These are phyloP conservation scores for Ophiostoma australiae DNA, from an alignment of 2,329 filamentous ascomycete genomes.

Conservation along the genomic window DNA sequence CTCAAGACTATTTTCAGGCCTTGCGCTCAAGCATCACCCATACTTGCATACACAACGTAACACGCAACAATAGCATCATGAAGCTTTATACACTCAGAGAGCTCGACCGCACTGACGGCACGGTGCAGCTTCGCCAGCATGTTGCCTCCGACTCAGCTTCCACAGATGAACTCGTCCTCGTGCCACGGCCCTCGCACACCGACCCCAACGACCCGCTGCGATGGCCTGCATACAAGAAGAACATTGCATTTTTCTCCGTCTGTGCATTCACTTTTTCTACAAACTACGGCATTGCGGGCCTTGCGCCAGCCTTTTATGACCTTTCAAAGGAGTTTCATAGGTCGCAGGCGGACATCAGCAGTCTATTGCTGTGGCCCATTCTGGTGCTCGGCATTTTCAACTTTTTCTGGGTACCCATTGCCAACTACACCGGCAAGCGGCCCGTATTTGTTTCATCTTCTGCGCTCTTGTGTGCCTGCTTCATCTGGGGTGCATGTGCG, in stretches of 20 bases:
- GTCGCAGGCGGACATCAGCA: conserved; percentile 39
- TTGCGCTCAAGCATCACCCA: not conserved
- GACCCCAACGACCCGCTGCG: conserved; percentile 47
- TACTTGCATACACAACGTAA: not conserved
- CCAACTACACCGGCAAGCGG: conserved; percentile 44
- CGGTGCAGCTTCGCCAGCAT: conserved; percentile 41
- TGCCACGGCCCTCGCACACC: conserved; percentile 40
- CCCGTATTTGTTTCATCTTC: conserved; percentile 43
- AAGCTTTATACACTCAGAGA: conserved; percentile 31
- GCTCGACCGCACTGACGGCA: conserved; percentile 38
- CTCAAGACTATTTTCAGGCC: not conserved
- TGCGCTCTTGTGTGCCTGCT: conserved; percentile 38
- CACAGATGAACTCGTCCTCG: conserved; percentile 35
- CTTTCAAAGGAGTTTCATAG: conserved; percentile 42
- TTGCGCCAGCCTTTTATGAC: conserved; percentile 43
- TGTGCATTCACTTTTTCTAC: conserved; percentile 45
- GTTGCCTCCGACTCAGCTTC: conserved; percentile 6
- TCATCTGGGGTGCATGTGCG: conserved; percentile 43
- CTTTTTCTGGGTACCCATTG: conserved; percentile 47
- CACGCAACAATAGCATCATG: conserved; percentile 13
- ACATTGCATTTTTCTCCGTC: conserved; percentile 39
- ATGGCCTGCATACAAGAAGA: conserved; percentile 44
- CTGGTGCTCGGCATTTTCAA: conserved; percentile 44
- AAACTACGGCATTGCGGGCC: conserved; percentile 43
- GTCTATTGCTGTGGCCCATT: conserved; percentile 43